phyloP scores from a whole-genome alignment of 1,284 basidiomycete species.

The Athelia sp. region DNA sequence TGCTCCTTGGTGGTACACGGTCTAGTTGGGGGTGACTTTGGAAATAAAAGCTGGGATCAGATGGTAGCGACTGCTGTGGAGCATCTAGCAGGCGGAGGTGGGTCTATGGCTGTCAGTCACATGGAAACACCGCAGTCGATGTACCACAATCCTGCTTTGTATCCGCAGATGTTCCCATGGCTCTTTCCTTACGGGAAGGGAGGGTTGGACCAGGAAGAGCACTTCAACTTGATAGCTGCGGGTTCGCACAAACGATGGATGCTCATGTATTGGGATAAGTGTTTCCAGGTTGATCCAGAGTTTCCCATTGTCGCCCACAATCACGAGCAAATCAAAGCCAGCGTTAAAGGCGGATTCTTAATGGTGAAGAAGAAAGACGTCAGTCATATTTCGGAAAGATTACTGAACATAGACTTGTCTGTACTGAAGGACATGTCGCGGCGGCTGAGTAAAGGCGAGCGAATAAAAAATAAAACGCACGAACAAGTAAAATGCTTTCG shows the following conservation, averaged over 20 bases:
- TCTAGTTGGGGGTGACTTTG: slow-evolving; percentile 9
- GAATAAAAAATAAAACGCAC: slow-evolving; percentile 18
- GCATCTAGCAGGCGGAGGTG: slow-evolving; percentile 13
- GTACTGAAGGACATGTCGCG: slow-evolving; percentile 13
- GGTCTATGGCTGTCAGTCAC: slow-evolving; percentile 14
- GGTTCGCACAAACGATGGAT: slow-evolving; percentile 17
- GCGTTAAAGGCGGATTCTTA: slow-evolving; percentile 22
- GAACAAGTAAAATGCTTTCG: slow-evolving; percentile 27
- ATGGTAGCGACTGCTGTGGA: slow-evolving; percentile 11
- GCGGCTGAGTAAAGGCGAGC: slow-evolving; percentile 12
- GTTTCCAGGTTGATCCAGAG: slow-evolving; percentile 29
- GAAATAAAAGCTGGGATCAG: slow-evolving; percentile 2
- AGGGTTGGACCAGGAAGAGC: slow-evolving; percentile 12
- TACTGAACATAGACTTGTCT: slow-evolving; percentile 11
- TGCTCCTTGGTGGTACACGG: slow-evolving; percentile 17
- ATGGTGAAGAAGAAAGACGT: slow-evolving; percentile 18
- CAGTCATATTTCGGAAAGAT: slow-evolving; percentile 10
- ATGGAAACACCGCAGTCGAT: slow-evolving; percentile 10
- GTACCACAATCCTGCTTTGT: slow-evolving; percentile 21
- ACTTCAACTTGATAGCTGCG: slow-evolving; percentile 4
- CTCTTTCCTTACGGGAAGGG: slow-evolving; percentile 22
- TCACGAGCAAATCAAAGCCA: slow-evolving; percentile 30
- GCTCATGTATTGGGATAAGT: slow-evolving; percentile 32
- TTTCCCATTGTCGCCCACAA: slow-evolving; percentile 36
- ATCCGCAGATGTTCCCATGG: slow-evolving; percentile 25